Conservation (phyloP, 2,329 filamentous ascomycete genomes). For the Monosporascus ibericus region DNA sequence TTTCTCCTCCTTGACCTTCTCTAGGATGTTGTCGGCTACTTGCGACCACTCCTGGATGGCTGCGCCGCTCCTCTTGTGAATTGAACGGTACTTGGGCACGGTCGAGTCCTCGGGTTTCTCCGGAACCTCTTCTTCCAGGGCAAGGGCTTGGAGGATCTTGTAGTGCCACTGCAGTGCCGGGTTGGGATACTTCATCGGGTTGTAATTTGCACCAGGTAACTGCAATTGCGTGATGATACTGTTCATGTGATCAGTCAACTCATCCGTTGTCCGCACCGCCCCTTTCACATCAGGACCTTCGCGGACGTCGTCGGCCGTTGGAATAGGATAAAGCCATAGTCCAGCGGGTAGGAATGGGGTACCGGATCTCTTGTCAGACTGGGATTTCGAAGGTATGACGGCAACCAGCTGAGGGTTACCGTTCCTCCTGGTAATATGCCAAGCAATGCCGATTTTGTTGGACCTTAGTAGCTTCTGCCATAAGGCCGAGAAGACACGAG, state of each 20-base stretch:
- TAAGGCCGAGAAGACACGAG: constrained; percentile 83
- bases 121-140: constrained; percentile 85
- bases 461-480: constrained; percentile 79
- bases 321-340: constrained; percentile 82
- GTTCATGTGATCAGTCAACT: constrained; percentile 76
- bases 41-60: constrained; percentile 74
- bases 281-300: constrained; percentile 59
- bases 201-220: constrained; percentile 77
- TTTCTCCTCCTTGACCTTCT: constrained; percentile 29
- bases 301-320: constrained; percentile 84
- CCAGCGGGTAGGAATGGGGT: constrained; percentile 73
- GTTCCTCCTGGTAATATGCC: constrained; percentile 81
- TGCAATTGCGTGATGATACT: constrained; percentile 78
- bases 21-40: constrained; percentile 53
- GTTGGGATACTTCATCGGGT: constrained; percentile 85
- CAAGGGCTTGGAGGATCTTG: constrained; percentile 83
- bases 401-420: constrained; percentile 74
- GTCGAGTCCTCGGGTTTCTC: constrained; percentile 71
- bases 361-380: constrained; percentile 56
- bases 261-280: constrained; percentile 53
- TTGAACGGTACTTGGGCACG: constrained; percentile 76
- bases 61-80: constrained; percentile 78
- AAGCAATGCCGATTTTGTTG: constrained; percentile 78
- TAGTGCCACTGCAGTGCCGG: constrained; percentile 96
- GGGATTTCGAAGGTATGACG: constrained; percentile 68